Evolutionary conservation across 2,329 filamentous ascomycete species (phyloP).

Genomic region (Harringtonia lauricola): DNA sequence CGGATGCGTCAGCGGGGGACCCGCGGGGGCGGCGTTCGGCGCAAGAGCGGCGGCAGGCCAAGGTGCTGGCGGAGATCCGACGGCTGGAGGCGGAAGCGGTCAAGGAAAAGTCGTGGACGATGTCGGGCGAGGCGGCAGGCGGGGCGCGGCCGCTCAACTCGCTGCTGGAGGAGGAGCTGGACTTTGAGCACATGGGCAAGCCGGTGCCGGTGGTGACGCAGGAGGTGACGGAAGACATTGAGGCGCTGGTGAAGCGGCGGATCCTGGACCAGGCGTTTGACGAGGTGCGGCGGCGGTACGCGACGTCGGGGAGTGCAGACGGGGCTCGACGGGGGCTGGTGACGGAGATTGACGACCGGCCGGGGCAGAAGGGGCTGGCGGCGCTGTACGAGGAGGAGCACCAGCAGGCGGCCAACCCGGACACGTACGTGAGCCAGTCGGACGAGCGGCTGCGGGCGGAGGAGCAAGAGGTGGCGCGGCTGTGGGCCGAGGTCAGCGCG

Average conservation of each 20-base stretch:
- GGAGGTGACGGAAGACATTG: slow-evolving; percentile 82
- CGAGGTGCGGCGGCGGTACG: slow-evolving; percentile 70
- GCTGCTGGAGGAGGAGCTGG: slow-evolving; percentile 84
- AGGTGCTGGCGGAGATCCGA: slow-evolving; percentile 81
- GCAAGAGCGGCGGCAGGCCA: slow-evolving; percentile 78
- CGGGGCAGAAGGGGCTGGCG: slow-evolving; percentile 76
- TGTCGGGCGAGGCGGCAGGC: slow-evolving; percentile 79
- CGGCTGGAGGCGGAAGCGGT: slow-evolving; percentile 82
- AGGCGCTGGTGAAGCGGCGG: slow-evolving; percentile 85
- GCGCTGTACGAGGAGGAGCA: slow-evolving; percentile 94
- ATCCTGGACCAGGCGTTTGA: slow-evolving; percentile 88
- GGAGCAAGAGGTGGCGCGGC: slow-evolving; percentile 67
- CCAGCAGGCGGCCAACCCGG: slow-evolving; percentile 63
- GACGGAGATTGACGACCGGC: slow-evolving; percentile 80
- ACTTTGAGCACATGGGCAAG: slow-evolving; percentile 92
- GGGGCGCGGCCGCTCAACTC: slow-evolving; percentile 80
- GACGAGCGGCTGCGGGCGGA: slow-evolving; percentile 76
- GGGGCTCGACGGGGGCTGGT: slow-evolving; percentile 56
- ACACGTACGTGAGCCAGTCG: slow-evolving; percentile 66
- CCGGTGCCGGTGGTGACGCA: slow-evolving; percentile 89
- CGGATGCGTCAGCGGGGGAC: slow-evolving; percentile 55
- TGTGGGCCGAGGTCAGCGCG: slow-evolving; percentile 73
- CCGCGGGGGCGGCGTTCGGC: slow-evolving; percentile 66
- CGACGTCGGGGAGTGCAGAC: slow-evolving; percentile 47
- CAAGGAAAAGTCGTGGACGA: slow-evolving; percentile 80